Conservation (phyloP, 441 rosid species). For the Iberis amara region DNA sequence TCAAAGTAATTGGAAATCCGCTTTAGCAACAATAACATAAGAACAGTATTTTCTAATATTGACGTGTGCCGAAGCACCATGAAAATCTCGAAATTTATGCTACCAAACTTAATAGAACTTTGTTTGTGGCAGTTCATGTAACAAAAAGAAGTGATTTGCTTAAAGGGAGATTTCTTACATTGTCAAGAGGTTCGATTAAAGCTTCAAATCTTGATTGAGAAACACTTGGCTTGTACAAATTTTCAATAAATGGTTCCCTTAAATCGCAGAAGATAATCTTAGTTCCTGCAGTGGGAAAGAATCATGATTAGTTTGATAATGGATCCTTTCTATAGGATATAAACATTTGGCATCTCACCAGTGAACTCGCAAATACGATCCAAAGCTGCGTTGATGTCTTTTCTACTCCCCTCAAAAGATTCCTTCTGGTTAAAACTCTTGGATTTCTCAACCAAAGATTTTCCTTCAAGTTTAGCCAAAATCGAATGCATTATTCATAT, state of each 20-base stretch:
- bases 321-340: neutral
- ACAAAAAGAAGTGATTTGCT: neutral
- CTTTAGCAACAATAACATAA: conserved; percentile 16
- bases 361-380: conserved; percentile 84
- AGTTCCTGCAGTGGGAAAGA: conserved; percentile 55
- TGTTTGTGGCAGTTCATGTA: neutral
- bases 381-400: conserved; percentile 81
- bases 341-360: conserved; percentile 42
- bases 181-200: conserved; percentile 75
- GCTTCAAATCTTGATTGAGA: conserved; percentile 77
- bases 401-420: conserved; percentile 82
- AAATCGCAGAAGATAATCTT: conserved; percentile 88
- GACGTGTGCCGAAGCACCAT: neutral
- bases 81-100: neutral
- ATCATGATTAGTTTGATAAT: conserved; percentile 13
- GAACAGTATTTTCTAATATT: neutral
- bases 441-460: conserved; percentile 62
- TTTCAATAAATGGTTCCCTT: conserved; percentile 78
- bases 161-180: conserved; percentile 37
- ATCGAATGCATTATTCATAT: conserved; percentile 6
- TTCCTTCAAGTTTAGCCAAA: conserved; percentile 39
- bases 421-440: conserved; percentile 63
- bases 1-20: conserved; percentile 7
- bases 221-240: conserved; percentile 75
- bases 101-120: neutral